Evolutionary conservation across 495 filamentous ascomycete species (phyloP), one percentile per base, ranked within the genome.

Genomic region (Wilcoxina mikolae): DNA sequence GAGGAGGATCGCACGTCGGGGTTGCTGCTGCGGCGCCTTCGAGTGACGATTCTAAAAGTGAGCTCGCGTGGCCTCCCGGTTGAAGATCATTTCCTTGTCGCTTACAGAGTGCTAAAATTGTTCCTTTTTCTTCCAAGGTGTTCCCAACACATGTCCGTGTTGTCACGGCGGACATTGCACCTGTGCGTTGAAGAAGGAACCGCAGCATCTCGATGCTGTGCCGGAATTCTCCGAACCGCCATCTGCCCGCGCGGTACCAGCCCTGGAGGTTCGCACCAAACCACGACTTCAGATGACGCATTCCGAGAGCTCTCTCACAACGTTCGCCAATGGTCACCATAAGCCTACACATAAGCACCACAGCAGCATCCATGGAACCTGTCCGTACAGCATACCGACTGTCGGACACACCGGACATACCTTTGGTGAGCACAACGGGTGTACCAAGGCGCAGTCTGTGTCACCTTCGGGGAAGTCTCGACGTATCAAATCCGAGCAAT

Each of bases 261-360:
- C 70, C 53, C 62, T 70, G 65, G 73, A 83, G 69, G 67, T 69
- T 57, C 68, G 74, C 28, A 38, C 51, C 62, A 81, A 82, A 71
- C 75, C 88, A 42, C 80, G 82, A 56, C 80, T 93, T 53, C 82
- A 83, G 55, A 84, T 86, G 51, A 79, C 81, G 54, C 85, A 82
- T 60, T 93, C 88, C n/a, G 89, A 95, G 43, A 78, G 78, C 58
- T 76, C 78, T 27, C 74, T 95, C 57, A 87, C 84, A 33, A 79
- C 91, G 56, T 91, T 95, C 72, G 78, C 83, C 49, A 91, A 94
- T 64, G 89, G 90, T 57, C 87, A 95, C 68, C 89, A 94, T 74
- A 90, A 90, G 70, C 89, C 90, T 5, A 78, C 82, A 26, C 85
- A 93, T 69, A 87, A 88, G 70, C 83, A 90, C 67, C 82, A 91